Percentiles rank a stretch among this genome's conserved stretches.
Evolutionary conservation across 1,139 yeast genomes (phyloP).

Genomic region (Hyphopichia burtonii): DNA sequence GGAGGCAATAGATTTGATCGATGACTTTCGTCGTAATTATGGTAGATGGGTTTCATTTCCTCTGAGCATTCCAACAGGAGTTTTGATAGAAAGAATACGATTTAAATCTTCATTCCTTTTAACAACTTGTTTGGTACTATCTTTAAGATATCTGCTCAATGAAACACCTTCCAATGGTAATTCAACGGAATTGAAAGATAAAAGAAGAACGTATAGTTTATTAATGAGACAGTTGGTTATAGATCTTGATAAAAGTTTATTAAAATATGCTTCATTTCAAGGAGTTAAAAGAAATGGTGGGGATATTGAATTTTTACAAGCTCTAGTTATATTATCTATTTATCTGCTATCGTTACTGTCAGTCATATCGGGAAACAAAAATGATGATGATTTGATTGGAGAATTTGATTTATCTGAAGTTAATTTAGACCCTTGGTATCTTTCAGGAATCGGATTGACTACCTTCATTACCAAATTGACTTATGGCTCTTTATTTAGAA

Average conservation of each 20-base stretch:
- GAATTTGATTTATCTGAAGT: constrained; percentile 15
- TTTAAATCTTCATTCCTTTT: constrained; percentile 58
- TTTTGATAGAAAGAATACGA: constrained; percentile 52
- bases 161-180: constrained; percentile 21
- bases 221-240: constrained; percentile 28
- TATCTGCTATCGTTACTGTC: constrained; percentile 62
- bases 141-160: constrained; percentile 48
- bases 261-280: constrained; percentile 25
- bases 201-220: constrained; percentile 20
- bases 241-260: constrained; percentile 47
- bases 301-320: constrained; percentile 62
- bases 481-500: constrained; percentile 27
- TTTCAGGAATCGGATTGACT: constrained; percentile 58
- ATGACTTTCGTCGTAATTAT: constrained; percentile 62
- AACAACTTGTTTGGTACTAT: constrained; percentile 63
- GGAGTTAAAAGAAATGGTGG: constrained; percentile 17
- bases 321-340: constrained; percentile 59
- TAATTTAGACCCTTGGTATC: constrained; percentile 59
- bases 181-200: constrained; percentile 14
- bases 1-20: constrained; percentile 52
- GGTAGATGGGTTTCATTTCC: constrained; percentile 83
- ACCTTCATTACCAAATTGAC: constrained; percentile 51
- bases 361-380: constrained; percentile 21
- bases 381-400: constrained; percentile 8
- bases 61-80: constrained; percentile 46